phyloP scores from a whole-genome alignment of 305 asterid species.

The Stenogyne calaminthoides region DNA sequence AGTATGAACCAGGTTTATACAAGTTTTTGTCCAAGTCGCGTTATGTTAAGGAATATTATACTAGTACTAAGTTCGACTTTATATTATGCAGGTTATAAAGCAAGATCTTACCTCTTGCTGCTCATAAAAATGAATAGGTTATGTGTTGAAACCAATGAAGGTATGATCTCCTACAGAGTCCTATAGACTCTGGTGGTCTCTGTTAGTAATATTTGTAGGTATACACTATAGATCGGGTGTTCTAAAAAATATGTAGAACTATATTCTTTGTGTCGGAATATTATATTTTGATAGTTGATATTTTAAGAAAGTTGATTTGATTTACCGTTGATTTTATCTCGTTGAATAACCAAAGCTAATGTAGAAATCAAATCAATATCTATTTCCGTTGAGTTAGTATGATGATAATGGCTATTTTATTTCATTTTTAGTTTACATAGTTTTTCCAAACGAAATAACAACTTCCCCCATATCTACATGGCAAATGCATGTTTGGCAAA shows the following conservation, averaged over 20 bases:
- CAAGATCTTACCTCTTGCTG: slow-evolving; percentile 73
- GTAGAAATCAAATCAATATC: neutral
- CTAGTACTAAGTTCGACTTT: neutral
- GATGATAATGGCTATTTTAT: neutral
- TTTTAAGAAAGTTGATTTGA: neutral
- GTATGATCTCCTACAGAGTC: slow-evolving; percentile 65
- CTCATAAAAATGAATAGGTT: slow-evolving; percentile 67
- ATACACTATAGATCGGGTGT: neutral
- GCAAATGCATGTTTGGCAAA: neutral
- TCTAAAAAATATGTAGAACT: neutral
- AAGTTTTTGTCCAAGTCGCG: too few relatives aligned
- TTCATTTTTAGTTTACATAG: neutral
- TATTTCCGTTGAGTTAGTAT: neutral
- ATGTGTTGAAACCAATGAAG: slow-evolving; percentile 61
- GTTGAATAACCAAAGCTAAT: neutral
- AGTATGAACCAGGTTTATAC: too few relatives aligned
- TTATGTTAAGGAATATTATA: neutral
- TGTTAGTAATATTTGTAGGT: neutral
- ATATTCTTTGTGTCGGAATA: too few relatives aligned
- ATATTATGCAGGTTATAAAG: slow-evolving; percentile 67
- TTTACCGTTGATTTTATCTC: neutral
- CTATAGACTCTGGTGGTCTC: slow-evolving; percentile 17
- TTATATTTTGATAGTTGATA: neutral
- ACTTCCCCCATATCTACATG: too few relatives aligned
- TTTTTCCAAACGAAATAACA: neutral